Evolutionary conservation across 2,329 filamentous ascomycete genomes (phyloP).

Genomic region (Ophiostoma sp.): DNA sequence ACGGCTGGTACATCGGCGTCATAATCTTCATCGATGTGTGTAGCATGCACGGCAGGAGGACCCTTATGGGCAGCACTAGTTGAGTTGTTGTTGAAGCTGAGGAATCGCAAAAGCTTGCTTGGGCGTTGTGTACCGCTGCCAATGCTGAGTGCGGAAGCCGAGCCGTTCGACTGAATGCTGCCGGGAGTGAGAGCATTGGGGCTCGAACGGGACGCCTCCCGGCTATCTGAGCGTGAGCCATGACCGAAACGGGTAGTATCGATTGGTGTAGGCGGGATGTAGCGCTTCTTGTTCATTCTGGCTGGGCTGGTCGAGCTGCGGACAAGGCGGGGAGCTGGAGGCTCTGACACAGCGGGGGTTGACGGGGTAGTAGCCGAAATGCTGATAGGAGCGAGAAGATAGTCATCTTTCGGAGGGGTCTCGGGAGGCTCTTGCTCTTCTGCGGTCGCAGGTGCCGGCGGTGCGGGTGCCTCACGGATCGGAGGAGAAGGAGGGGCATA

Average conservation of each 20-base stretch:
- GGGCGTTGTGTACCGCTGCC: slow-evolving; percentile 35
- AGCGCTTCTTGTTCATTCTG: slow-evolving; percentile 23
- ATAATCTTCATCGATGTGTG: slow-evolving; percentile 33
- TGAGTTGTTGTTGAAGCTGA: slow-evolving; percentile 34
- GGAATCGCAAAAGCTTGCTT: slow-evolving; percentile 38
- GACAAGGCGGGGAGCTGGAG: slow-evolving; percentile 7
- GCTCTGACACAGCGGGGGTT: slow-evolving; percentile 11
- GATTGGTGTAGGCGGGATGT: slow-evolving; percentile 26
- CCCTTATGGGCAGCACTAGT: slow-evolving; percentile 20
- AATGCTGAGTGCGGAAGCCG: slow-evolving; percentile 34
- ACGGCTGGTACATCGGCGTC: not conserved
- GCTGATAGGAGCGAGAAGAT: not conserved
- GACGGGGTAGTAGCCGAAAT: not conserved
- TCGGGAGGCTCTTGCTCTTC: not conserved
- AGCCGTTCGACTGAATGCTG: slow-evolving; percentile 26
- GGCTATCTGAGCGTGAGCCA: not conserved
- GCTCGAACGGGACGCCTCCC: not conserved
- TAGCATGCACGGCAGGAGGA: slow-evolving; percentile 25
- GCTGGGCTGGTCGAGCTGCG: slow-evolving; percentile 18
- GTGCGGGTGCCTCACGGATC: not conserved
- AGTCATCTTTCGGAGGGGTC: not conserved
- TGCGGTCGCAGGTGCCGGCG: not conserved
- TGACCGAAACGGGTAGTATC: not conserved
- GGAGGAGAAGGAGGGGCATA: not conserved
- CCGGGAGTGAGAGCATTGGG: not conserved